Evolutionary conservation across 345 rosid species (phyloP).

Genomic region (rapeseed (Brassica napus)): Da-Ae NC_063448.1:1390001-1390500

Average conservation of each 20-base stretch:
- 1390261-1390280: constrained; percentile 91
- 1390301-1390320: constrained; percentile 86
- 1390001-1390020: constrained; percentile 48
- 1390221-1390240: constrained; percentile 45
- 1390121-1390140: constrained; percentile 76
- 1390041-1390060: constrained; percentile 48
- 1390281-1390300: constrained; percentile 94
- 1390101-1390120: constrained; percentile 55
- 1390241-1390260: constrained; percentile 81
- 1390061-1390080: constrained; percentile 44
- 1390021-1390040: constrained; percentile 43
- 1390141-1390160: constrained; percentile 35
- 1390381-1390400: constrained; percentile 51
- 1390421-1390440: constrained; percentile 59
- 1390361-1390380: constrained; percentile 86
- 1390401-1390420: constrained; percentile 38
- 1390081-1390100: constrained; percentile 22
- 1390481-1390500: constrained; percentile 45
- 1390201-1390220: constrained; percentile 46
- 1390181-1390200: background rate
- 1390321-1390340: constrained; percentile 76
- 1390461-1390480: constrained; percentile 78
- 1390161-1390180: constrained; percentile 30
- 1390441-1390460: constrained; percentile 82
- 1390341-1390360: constrained; percentile 89